A percentile compares a stretch with the other conserved stretches of the same genome.
Conservation (phyloP, 2,329 filamentous ascomycete genomes). For the Verruconis gallopava region DNA sequence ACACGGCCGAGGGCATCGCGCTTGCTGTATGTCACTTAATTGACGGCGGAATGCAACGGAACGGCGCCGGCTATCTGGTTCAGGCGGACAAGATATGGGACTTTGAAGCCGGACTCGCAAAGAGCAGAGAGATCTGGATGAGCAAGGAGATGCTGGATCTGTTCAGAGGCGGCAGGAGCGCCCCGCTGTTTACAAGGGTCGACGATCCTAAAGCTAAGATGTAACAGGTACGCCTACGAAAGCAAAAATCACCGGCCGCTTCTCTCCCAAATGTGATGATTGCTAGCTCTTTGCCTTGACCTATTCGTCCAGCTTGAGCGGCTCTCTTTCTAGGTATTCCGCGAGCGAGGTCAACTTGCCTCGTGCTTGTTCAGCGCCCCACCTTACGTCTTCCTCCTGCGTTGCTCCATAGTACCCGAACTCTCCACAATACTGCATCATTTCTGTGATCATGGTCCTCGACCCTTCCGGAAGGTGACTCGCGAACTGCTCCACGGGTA, state of each 20-base stretch:
- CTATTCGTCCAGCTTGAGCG: background rate
- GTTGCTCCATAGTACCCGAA: slow-evolving; percentile 14
- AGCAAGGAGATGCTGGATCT: slow-evolving; percentile 37
- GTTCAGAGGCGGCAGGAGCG: slow-evolving; percentile 32
- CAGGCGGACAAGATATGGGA: slow-evolving; percentile 32
- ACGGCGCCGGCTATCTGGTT: slow-evolving; percentile 34
- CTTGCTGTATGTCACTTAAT: slow-evolving; percentile 33
- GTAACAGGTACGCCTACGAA: slow-evolving; percentile 1
- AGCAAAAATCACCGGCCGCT: no score
- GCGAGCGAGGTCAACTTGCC: background rate
- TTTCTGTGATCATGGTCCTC: slow-evolving; percentile 17
- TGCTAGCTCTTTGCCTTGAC: no score
- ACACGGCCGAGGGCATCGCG: slow-evolving; percentile 32
- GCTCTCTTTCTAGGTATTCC: background rate
- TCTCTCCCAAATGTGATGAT: no score
- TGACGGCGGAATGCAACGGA: slow-evolving; percentile 29
- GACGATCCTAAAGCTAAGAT: slow-evolving; percentile 11
- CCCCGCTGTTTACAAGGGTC: slow-evolving; percentile 20
- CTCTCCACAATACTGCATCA: slow-evolving; percentile 17
- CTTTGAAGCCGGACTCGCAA: slow-evolving; percentile 34
- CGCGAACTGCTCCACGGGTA: slow-evolving; percentile 20
- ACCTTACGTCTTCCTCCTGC: background rate
- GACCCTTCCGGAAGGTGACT: slow-evolving; percentile 15
- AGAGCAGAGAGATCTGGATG: slow-evolving; percentile 34
- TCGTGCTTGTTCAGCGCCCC: background rate